phyloP scores from a whole-genome alignment of 306 rosid genomes.

The Corylus heterophylla region DNA sequence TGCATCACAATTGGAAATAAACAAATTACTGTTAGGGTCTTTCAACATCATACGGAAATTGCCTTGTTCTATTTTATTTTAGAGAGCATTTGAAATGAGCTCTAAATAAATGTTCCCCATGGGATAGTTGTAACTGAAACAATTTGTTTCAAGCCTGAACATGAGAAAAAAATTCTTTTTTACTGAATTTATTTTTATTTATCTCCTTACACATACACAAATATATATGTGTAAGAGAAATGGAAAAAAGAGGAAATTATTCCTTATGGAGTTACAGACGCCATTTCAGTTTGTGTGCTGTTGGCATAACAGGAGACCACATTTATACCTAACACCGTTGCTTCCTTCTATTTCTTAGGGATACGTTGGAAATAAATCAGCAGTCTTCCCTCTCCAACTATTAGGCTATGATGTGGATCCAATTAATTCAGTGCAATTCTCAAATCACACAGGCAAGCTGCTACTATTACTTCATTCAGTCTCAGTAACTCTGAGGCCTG shows the following conservation, averaged over 20 bases:
- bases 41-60: not conserved
- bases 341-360: slow-evolving; percentile 47
- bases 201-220: not conserved
- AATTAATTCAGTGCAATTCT: slow-evolving; percentile 86
- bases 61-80: not conserved
- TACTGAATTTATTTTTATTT: not conserved
- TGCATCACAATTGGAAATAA: not conserved
- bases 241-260: not conserved
- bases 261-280: not conserved
- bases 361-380: slow-evolving; percentile 84
- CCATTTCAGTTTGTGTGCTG: not conserved
- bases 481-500: slow-evolving; percentile 47
- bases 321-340: slow-evolving; percentile 12
- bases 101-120: not conserved
- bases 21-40: not conserved
- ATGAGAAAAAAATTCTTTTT: not conserved
- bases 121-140: not conserved
- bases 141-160: not conserved
- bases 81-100: not conserved
- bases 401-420: slow-evolving; percentile 93
- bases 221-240: not conserved
- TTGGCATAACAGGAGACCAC: not conserved
- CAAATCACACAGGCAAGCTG: slow-evolving; percentile 92
- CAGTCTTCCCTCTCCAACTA: slow-evolving; percentile 83
- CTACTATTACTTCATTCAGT: slow-evolving; percentile 45